Conservation (phyloP, 2,329 filamentous ascomycete genomes). For the Venturia oleaginea region DNA sequence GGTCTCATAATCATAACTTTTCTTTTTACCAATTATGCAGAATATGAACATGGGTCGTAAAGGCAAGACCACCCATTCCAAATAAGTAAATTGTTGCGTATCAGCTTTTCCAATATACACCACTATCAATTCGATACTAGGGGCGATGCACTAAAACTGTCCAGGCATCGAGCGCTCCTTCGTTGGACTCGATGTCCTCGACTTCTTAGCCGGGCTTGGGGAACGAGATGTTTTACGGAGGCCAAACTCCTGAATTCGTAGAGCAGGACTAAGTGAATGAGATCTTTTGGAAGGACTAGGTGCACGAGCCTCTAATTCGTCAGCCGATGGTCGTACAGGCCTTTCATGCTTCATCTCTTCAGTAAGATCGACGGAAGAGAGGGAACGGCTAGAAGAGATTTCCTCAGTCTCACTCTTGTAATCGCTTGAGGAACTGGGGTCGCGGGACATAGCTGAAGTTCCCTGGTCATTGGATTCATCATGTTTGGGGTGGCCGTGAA, state of each 20-base stretch:
- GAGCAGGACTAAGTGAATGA: not conserved
- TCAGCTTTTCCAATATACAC: not conserved
- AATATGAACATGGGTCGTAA: not conserved
- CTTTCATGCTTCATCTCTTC: constrained; percentile 1
- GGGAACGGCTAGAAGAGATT: not conserved
- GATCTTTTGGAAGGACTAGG: not conserved
- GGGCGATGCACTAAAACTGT: not conserved
- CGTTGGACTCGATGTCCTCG: not conserved
- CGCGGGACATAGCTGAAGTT: not conserved
- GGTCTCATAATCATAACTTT: not conserved
- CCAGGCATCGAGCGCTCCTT: not conserved
- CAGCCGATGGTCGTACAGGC: not conserved
- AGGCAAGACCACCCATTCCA: not conserved
- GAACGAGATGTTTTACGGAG: not conserved
- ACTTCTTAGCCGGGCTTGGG: not conserved
- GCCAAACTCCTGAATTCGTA: not conserved
- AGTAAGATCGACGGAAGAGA: not conserved
- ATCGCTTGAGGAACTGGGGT: not conserved
- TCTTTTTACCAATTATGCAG: not conserved
- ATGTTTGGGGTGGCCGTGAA: not conserved
- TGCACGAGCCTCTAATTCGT: not conserved
- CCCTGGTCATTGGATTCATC: not conserved
- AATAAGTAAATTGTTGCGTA: not conserved
- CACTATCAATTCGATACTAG: not conserved
- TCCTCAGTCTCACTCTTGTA: not conserved